Percentiles rank a stretch among this genome's conserved stretches.
These are phyloP conservation scores for Aspergillus bridgeri DNA, from an alignment of 495 filamentous ascomycete species.

Conservation along the genomic window DNA sequence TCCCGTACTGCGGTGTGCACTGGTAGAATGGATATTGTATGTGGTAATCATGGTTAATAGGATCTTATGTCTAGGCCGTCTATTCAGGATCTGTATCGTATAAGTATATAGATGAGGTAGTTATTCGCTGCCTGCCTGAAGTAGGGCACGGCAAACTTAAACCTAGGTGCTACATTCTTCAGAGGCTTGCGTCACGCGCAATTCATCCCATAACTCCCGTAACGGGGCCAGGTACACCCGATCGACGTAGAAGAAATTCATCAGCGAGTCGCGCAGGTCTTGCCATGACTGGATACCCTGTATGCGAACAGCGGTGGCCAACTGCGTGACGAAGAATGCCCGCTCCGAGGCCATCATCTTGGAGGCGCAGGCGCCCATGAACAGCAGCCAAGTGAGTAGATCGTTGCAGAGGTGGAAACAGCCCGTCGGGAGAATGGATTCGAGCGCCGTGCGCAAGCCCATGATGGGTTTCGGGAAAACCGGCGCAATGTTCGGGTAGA, in stretches of 20 bases:
- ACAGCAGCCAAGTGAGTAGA: conserved; percentile 41
- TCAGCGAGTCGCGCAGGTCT: conserved; percentile 32
- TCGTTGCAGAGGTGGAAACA: conserved; percentile 37
- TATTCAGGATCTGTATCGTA: too few relatives aligned
- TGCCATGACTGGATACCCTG: conserved; percentile 39
- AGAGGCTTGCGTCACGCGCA: conserved; percentile 5
- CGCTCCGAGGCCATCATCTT: conserved; percentile 27
- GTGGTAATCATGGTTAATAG: too few relatives aligned
- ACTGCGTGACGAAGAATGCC: conserved; percentile 36
- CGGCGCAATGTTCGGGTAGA: conserved; percentile 40
- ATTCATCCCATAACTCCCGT: conserved; percentile 39
- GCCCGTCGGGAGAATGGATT: conserved; percentile 33
- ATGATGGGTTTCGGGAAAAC: conserved; percentile 40
- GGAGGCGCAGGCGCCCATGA: conserved; percentile 40
- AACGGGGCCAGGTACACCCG: conserved; percentile 34
- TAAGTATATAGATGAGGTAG: neutral
- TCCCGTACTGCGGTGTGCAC: too few relatives aligned
- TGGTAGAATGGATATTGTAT: too few relatives aligned
- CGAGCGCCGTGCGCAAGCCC: conserved; percentile 36
- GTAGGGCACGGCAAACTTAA: neutral
- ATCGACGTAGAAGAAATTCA: conserved; percentile 43
- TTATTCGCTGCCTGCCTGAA: neutral
- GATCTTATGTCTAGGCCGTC: too few relatives aligned
- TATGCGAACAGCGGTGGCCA: conserved; percentile 28
- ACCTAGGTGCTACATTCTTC: neutral